Base-by-base conservation (phyloP, 495 filamentous ascomycete species). In the Aspergillus mulundensis region DNA sequence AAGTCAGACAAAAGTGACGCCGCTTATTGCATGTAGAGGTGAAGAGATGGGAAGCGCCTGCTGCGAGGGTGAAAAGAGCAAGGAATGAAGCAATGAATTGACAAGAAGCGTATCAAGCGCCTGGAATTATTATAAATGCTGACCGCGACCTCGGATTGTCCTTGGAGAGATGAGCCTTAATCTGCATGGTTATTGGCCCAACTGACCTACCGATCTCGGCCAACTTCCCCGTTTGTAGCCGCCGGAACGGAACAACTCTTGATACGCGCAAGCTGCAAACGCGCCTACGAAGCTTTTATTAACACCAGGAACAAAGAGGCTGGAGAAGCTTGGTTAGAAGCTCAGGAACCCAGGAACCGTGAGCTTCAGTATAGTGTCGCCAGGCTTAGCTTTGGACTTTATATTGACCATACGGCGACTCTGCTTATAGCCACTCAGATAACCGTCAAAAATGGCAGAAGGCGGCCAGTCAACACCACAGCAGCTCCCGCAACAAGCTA, bases 401-500 rank as follows among this genome's bases (percentile, higher is more conserved):
- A 16, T 40, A 10, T 40, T 18, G 38, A 40, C n/a, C 18, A 40
- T 16, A 3, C 38, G 3, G 14, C 18, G 38, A 8, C 12, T 18
- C n/a, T 40, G n/a, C 38, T 8, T 4, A 18, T 40, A 40, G 3
- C n/a, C 38, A 2, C 3, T 18, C 34, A 36, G 12, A 12, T 36
- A 36, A 15, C 34, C 14, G 38, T 40, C 44, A 46, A 64, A n/a
- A 43, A 76, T 76, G 73, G 61, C 67, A 6, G 73, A 76, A 24
- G 59, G 56, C 32, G 69, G 71, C 50, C 59, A 60, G 36, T 59
- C 57, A 28, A 50, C 61, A 40, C 43, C 60, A 45, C 60, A 56
- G 24, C 56, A 48, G 49, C 54, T 62, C 40, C 57, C 61, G 45
- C 52, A 68, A 20, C 68, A 68, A 57, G 54, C 70, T 54, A 56